Evolutionary conservation across 2,329 filamentous ascomycete genomes (phyloP), one percentile per base, ranked within the genome.

Genomic region (Arthrobotrys megalospora): DNA sequence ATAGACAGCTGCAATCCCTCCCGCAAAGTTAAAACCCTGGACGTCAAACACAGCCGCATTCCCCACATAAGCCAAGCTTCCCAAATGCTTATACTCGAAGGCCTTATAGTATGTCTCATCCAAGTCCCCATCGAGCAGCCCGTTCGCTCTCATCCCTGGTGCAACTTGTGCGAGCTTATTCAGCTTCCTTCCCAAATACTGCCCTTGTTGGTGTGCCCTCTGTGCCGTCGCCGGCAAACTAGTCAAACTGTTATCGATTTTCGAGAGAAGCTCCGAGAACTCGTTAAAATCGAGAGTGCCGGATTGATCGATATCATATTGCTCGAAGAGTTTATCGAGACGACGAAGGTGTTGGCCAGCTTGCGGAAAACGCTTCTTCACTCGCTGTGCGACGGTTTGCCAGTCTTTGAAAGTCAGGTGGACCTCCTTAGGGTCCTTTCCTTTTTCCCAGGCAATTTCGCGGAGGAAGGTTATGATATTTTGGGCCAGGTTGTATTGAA

Each of bases 401-500:
- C 96, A 99, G 86, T 98, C 94, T 32, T 87, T 86, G 85, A 97
- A 99, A 65, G 90, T 91, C 43, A 99, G 89, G 50, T 95, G 90
- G 75, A 98, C 88, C n/a, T 90, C 92, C 83, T 97, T 91, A 0
- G 95, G 95, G 82, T 98, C 92, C 82, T 92, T 92, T 83, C 94
- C 95, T 80, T 92, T 93, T 85, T 97, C 95, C 91, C 92, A 97
- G 8, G 96, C 94, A 1, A 97, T 88, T 14, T 90, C 93, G 79
- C 94, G 93, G 10, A 99, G 88, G 85, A 98, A 99, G 19, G 90
- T 91, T 58, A 97, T 88, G 81, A 99, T 91, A 85, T 97, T 91
- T 83, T 97, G 93, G 2, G 94, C 93, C 1, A 98, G 88, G 81
- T 99, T 99, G 86, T 99, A 99, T 83, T 99, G 96, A 0, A 99